Evolutionary conservation across 108 stramenopile species (phyloP).

Genomic region (Craspedostauros australis): DNA sequence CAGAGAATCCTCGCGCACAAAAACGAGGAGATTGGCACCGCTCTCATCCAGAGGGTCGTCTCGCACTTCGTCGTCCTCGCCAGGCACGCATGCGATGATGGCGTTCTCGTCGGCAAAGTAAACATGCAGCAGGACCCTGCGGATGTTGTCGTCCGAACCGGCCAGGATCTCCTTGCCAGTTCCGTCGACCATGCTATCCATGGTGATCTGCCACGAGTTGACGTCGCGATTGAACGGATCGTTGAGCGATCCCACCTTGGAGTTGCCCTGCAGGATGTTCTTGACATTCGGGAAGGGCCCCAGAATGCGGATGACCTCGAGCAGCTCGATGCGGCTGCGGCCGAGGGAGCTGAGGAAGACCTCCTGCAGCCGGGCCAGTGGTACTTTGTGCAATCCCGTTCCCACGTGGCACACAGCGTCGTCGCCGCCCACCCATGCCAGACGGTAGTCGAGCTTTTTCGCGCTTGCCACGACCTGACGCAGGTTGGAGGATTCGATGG

Average conservation of each 20-base stretch:
- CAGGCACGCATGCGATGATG: conserved; percentile 40
- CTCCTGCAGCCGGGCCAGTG: conserved; percentile 80
- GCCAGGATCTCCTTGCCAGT: conserved; percentile 78
- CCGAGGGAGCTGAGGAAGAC: conserved; percentile 49
- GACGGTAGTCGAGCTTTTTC: conserved; percentile 34
- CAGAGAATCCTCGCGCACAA: conserved; percentile 66
- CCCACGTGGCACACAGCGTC: conserved; percentile 73
- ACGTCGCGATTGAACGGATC: neutral
- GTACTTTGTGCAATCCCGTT: conserved; percentile 83
- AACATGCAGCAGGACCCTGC: conserved; percentile 51
- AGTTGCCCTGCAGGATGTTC: conserved; percentile 64
- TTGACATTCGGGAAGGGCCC: conserved; percentile 86
- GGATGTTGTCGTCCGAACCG: conserved; percentile 57
- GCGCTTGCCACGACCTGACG: conserved; percentile 11
- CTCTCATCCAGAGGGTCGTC: conserved; percentile 31
- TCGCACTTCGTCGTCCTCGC: conserved; percentile 1
- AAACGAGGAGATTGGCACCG: conserved; percentile 53
- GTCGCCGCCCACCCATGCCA: conserved; percentile 78
- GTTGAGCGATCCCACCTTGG: conserved; percentile 10
- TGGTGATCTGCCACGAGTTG: conserved; percentile 17
- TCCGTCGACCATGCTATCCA: conserved; percentile 78
- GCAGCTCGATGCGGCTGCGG: conserved; percentile 44
- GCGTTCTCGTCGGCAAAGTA: conserved; percentile 54
- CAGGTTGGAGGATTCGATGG: conserved; percentile 6
- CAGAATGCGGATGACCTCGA: conserved; percentile 82